A percentile compares a stretch with the other conserved stretches of the same genome.
Evolutionary conservation across 2,329 filamentous ascomycete genomes (phyloP).

Genomic region (Coniella vitis): DNA sequence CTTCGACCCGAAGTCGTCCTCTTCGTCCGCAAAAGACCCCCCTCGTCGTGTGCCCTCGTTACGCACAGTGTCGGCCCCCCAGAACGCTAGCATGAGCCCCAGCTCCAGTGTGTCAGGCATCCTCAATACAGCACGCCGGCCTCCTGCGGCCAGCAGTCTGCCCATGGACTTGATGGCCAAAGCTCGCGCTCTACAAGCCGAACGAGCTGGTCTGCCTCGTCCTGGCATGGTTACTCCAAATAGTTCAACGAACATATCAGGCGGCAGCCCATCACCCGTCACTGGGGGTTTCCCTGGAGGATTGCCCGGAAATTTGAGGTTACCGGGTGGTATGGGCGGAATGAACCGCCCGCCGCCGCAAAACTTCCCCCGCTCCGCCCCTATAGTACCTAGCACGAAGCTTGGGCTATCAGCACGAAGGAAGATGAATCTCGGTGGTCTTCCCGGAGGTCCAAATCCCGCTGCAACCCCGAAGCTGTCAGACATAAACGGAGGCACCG

Average conservation of each 20-base stretch:
- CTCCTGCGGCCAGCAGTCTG: slow-evolving; percentile 33
- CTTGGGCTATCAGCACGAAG: slow-evolving; percentile 62
- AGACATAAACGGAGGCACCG: slow-evolving; percentile 28
- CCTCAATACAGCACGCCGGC: slow-evolving; percentile 58
- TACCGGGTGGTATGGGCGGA: slow-evolving; percentile 27
- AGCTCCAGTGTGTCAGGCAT: slow-evolving; percentile 82
- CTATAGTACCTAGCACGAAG: slow-evolving; percentile 36
- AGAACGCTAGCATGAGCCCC: slow-evolving; percentile 55
- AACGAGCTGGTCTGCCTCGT: slow-evolving; percentile 25
- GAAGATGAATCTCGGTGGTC: slow-evolving; percentile 45
- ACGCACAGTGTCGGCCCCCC: slow-evolving; percentile 53
- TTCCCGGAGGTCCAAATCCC: slow-evolving; percentile 30
- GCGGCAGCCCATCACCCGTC: slow-evolving; percentile 22
- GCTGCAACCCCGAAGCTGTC: slow-evolving; percentile 37
- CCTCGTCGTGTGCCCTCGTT: slow-evolving; percentile 51
- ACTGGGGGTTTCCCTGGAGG: slow-evolving; percentile 31
- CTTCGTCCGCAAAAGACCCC: slow-evolving; percentile 21
- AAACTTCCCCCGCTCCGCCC: slow-evolving; percentile 47
- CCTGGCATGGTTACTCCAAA: slow-evolving; percentile 6
- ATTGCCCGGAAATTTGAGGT: slow-evolving; percentile 34
- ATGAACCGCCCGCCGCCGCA: slow-evolving; percentile 40
- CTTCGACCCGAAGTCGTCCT: slow-evolving; percentile 19
- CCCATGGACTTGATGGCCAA: slow-evolving; percentile 36
- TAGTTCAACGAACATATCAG: slow-evolving; percentile 22
- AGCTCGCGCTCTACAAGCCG: slow-evolving; percentile 28